Evolutionary conservation across 2,329 filamentous ascomycete genomes (phyloP).

Genomic region (Chaetoscypha palmicola): DNA sequence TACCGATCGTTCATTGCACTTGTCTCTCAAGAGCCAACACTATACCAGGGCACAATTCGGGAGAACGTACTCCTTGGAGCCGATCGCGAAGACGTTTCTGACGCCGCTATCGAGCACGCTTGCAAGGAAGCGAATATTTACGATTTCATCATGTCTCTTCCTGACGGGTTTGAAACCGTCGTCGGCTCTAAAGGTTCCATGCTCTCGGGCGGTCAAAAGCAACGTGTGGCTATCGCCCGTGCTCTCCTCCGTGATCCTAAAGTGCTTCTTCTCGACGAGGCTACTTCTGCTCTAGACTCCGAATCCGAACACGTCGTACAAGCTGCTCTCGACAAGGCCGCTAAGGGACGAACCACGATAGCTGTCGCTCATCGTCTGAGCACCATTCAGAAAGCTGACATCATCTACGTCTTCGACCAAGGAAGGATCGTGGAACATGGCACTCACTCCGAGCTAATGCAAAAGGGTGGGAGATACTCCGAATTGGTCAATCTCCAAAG

Average conservation of each 20-base stretch:
- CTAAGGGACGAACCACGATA: slow-evolving; percentile 81
- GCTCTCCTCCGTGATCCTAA: slow-evolving; percentile 87
- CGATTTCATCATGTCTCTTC: slow-evolving; percentile 80
- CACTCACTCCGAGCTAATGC: slow-evolving; percentile 67
- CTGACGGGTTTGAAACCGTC: slow-evolving; percentile 77
- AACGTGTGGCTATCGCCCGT: slow-evolving; percentile 83
- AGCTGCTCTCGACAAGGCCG: slow-evolving; percentile 71
- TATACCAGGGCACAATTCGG: slow-evolving; percentile 86
- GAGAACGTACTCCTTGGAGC: slow-evolving; percentile 85
- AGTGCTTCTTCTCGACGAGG: slow-evolving; percentile 77
- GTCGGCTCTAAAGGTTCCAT: slow-evolving; percentile 84
- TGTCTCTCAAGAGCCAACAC: slow-evolving; percentile 87
- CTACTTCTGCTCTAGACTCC: slow-evolving; percentile 68
- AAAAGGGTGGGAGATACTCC: slow-evolving; percentile 62
- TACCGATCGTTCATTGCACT: slow-evolving; percentile 81
- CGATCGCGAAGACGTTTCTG: slow-evolving; percentile 57
- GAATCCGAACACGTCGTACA: slow-evolving; percentile 77
- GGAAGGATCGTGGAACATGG: slow-evolving; percentile 81
- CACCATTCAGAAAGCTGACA: slow-evolving; percentile 89
- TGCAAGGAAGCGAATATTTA: slow-evolving; percentile 90
- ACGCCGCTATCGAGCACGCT: slow-evolving; percentile 67
- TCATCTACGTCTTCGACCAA: slow-evolving; percentile 95
- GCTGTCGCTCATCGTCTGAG: slow-evolving; percentile 87
- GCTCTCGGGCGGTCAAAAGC: slow-evolving; percentile 86
- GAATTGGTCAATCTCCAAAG: slow-evolving; percentile 78